A percentile compares a stretch with the other conserved stretches of the same genome.
Evolutionary conservation across 148 eudicot genomes (phyloP).

Genomic region (Rhododendron simsii): DNA sequence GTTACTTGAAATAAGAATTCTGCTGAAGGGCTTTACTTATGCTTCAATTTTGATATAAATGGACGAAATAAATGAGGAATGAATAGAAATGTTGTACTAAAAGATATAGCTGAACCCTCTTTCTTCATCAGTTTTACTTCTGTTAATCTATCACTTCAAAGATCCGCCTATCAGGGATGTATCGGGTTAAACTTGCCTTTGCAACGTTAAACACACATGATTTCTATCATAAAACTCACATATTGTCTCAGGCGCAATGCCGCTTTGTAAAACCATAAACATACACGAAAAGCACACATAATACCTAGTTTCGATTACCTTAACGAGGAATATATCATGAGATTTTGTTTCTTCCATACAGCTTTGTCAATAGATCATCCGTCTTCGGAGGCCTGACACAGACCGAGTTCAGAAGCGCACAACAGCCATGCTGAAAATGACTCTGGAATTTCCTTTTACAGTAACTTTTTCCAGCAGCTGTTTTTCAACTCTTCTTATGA

Average conservation of each 20-base stretch:
- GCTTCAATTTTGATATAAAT: background rate
- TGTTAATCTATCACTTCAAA: background rate
- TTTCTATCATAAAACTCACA: background rate
- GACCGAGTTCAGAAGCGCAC: background rate
- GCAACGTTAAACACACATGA: background rate
- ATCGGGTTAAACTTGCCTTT: background rate
- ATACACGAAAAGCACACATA: background rate
- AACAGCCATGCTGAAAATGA: background rate
- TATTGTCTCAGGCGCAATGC: background rate
- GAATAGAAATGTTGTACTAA: background rate
- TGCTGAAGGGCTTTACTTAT: background rate
- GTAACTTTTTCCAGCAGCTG: background rate
- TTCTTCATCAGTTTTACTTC: background rate
- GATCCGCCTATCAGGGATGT: background rate
- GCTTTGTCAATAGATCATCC: background rate
- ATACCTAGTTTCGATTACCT: background rate
- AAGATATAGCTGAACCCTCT: background rate
- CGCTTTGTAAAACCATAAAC: background rate
- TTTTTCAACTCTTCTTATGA: background rate
- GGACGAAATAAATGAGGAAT: background rate
- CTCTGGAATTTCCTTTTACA: background rate
- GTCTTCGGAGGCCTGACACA: background rate
- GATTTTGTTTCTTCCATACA: background rate
- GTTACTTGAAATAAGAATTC: background rate
- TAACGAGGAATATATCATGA: background rate